phyloP scores from a whole-genome alignment of 257 asterid species.

The Avicennia marina region DNA sequence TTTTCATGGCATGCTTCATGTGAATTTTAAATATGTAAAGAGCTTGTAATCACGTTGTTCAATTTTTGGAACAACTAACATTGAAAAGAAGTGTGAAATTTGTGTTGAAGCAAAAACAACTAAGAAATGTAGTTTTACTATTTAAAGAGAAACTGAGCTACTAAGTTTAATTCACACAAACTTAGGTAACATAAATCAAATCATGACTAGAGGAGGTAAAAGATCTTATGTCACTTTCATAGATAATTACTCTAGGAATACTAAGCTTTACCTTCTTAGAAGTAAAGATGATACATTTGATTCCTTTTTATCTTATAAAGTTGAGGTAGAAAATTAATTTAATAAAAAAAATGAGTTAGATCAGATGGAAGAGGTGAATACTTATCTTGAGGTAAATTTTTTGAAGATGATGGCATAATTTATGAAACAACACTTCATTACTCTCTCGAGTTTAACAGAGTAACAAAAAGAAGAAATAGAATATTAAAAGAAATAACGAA shows the following conservation, averaged over 20 bases:
- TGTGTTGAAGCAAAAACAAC: background rate
- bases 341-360: background rate
- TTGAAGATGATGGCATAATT: background rate
- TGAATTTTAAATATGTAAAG: background rate
- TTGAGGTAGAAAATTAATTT: background rate
- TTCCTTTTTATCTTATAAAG: background rate
- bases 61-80: background rate
- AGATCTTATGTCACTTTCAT: background rate
- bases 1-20: background rate
- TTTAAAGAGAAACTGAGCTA: background rate
- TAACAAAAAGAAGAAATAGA: background rate
- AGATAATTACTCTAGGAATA: background rate
- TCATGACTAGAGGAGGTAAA: background rate
- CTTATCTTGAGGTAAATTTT: background rate
- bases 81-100: too few species aligned
- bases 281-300: background rate
- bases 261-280: background rate
- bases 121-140: background rate
- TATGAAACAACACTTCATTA: background rate
- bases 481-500: background rate
- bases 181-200: background rate
- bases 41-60: background rate
- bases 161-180: too few species aligned
- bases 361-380: background rate
- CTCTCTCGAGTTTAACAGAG: background rate